Evolutionary conservation across 2,329 filamentous ascomycete genomes (phyloP), one percentile per base, ranked within the genome.

Genomic region (Venturia aucupariae): DNA sequence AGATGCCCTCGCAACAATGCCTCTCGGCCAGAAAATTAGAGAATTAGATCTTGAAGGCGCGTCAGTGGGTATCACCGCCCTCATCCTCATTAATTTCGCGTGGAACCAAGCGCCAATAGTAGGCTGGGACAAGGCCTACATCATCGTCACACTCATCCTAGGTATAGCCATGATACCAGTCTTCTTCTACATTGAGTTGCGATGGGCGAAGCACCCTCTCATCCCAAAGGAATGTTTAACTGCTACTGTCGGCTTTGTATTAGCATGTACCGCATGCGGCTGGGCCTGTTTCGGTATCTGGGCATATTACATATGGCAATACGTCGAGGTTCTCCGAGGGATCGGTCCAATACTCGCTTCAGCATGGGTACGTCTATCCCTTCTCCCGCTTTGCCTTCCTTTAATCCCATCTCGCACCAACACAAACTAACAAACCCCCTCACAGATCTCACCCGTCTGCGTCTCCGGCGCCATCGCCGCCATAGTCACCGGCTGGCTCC

Each of bases 21-120:
- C 13, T 22, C 66, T 10, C 61, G 63, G 39, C 24, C 67, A 73
- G 41, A 73, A 66, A 64, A 69, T 75, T 65, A 66, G 66, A 62
- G 71, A 75, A 38, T 70, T 80, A 5, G 80, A 82, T 64, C 67
- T 77, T 24, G 68, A 78, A 6, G 82, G 81, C 13, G 77, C 77
- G 6, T 65, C 75, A 4, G 73, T 77, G 3, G 85, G 86, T 1
- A 77, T 88, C 22, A 75, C 77, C 0, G 81, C 80, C 0, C 75
- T 89, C 30, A 77, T 87, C 0, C 75, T 89, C 22, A 79, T 89
- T 73, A 88, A 87, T 70, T 84, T 89, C 68, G 83, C 85, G 0
- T 88, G 84, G 84, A 88, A 86, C 65, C 85, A 89, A 70, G 85
- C 83, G 0, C 80, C 84, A 0, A 76, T 83, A 0, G 81, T 79